Base-by-base conservation (phyloP, 2,329 filamentous ascomycete species). In the Acrocalymma vagum region DNA sequence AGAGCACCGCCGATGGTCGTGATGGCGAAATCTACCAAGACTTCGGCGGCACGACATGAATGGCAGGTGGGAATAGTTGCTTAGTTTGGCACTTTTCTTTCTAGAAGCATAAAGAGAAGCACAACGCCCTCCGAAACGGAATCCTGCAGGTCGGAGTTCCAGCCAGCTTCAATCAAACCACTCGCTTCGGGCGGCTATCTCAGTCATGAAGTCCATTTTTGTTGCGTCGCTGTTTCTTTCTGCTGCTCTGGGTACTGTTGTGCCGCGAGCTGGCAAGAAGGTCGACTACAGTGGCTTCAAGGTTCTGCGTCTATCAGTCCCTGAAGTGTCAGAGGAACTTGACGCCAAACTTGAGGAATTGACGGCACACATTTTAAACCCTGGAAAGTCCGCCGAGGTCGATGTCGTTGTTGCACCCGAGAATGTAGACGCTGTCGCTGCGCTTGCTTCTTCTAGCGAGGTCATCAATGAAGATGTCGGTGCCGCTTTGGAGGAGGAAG, bases 241-340 rank as follows among this genome's bases (percentile, higher is more conserved):
- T 11, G 44, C 53, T 2, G 52, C 50, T n/a, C 38, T 63, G n/a
- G 54, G 48, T 13, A 50, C 47, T 15, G 59, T 53, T 7, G 59
- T 66, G 11, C 59, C 62, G 23, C 48, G 52, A 26, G 53, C 50
- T 28, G 53, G 47, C 13, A 47, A 63, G 43, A 65, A 66, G 46
- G 48, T 69, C 35, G 63, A 68, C 42, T 70, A 70, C 47, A 59
- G 50, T 46, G 65, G 65, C 44, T 69, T 64, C 58, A 68, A 67
- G 49, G 58, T 66, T 10, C 39, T 70, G 11, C 64, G 66, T 25
- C 38, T 70, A 20, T 31, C 45, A 9, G 42, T 56, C 9, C 32
- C 42, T 3, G 48, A 60, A n/a, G 48, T 55, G 29, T 48, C 42
- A 20, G 44, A 48, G 11, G 48, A 55, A 20, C 44, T 65, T 10